Conservation (phyloP, 257 asterid genomes). For the Henckelia pumila region DNA sequence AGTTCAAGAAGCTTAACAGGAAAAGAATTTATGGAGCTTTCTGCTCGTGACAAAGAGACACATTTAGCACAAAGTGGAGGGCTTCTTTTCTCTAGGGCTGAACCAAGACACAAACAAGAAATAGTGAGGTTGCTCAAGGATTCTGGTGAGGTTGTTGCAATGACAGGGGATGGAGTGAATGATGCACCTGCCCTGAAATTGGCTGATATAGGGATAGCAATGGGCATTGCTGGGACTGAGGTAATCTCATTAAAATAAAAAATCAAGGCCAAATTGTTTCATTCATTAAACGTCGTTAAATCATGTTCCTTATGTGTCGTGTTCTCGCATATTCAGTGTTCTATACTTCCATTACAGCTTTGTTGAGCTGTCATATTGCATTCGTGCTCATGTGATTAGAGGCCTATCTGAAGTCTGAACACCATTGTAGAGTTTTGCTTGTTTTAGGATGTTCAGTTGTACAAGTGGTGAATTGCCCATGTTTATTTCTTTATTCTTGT, state of each 20-base stretch:
- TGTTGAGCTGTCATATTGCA: not conserved
- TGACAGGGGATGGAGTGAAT: conserved; percentile 99
- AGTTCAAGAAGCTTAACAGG: conserved; percentile 83
- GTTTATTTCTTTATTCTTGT: not conserved
- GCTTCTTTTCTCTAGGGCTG: conserved; percentile 98
- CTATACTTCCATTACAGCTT: not conserved
- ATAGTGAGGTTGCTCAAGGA: conserved; percentile 97
- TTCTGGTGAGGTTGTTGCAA: conserved; percentile 95
- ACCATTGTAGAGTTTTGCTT: not conserved
- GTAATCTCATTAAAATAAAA: conserved; percentile 29
- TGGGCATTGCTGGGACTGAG: conserved; percentile 99
- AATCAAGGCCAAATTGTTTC: conserved; percentile 1
- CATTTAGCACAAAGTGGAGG: conserved; percentile 79
- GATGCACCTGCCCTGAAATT: conserved; percentile 94
- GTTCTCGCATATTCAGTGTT: not conserved
- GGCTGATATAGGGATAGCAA: conserved; percentile 98
- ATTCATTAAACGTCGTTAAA: conserved; percentile 7
- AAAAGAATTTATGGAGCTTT: conserved; percentile 74
- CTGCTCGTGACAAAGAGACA: conserved; percentile 43
- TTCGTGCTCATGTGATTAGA: not conserved
- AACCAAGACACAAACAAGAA: conserved; percentile 97
- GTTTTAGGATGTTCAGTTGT: conserved; percentile 1
- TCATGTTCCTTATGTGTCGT: not conserved
- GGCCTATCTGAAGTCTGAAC: conserved; percentile 1
- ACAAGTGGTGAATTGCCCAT: not conserved